A percentile compares a stretch with the other conserved stretches of the same genome.
Evolutionary conservation across 2,329 filamentous ascomycete species (phyloP).

Genomic region (Aspergillus tubingensis): DNA sequence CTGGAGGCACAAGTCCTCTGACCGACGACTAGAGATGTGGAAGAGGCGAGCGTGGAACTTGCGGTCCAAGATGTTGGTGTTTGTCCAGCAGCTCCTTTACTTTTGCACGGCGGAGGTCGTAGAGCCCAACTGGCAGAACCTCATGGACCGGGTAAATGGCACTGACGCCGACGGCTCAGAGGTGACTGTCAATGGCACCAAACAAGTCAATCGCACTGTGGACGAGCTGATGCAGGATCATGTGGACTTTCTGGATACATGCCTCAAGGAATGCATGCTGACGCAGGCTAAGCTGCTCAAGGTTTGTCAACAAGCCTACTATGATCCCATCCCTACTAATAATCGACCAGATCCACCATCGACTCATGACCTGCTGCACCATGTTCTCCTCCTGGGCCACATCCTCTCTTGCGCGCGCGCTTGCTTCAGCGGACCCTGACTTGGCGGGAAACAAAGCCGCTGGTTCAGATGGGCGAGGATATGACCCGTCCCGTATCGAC

Average conservation of each 20-base stretch:
- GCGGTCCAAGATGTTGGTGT: conserved; percentile 90
- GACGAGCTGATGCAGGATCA: conserved; percentile 99
- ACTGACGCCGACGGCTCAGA: conserved; percentile 49
- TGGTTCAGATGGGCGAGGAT: conserved; percentile 46
- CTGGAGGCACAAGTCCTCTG: conserved; percentile 80
- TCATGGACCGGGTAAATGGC: conserved; percentile 81
- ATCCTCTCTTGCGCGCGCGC: conserved; percentile 78
- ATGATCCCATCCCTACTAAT: neutral
- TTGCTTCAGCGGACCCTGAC: conserved; percentile 81
- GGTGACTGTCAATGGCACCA: conserved; percentile 41
- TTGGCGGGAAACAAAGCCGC: conserved; percentile 48
- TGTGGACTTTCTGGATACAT: conserved; percentile 96
- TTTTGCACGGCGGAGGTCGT: conserved; percentile 97
- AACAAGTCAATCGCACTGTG: conserved; percentile 72
- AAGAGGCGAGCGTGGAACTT: conserved; percentile 91
- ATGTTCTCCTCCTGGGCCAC: conserved; percentile 86
- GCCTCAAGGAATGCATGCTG: conserved; percentile 97
- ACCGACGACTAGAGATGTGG: conserved; percentile 79
- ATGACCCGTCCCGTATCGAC: conserved; percentile 62
- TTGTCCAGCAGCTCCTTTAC: conserved; percentile 94
- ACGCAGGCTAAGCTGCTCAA: conserved; percentile 93
- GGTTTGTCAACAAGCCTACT: conserved; percentile 53
- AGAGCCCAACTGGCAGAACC: conserved; percentile 92
- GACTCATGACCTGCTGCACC: conserved; percentile 92
- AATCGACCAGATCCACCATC: conserved; percentile 81